Evolutionary conservation across 2,329 filamentous ascomycete species (phyloP), one percentile per base, ranked within the genome.

Genomic region (Furcasterigmium furcatum): DNA sequence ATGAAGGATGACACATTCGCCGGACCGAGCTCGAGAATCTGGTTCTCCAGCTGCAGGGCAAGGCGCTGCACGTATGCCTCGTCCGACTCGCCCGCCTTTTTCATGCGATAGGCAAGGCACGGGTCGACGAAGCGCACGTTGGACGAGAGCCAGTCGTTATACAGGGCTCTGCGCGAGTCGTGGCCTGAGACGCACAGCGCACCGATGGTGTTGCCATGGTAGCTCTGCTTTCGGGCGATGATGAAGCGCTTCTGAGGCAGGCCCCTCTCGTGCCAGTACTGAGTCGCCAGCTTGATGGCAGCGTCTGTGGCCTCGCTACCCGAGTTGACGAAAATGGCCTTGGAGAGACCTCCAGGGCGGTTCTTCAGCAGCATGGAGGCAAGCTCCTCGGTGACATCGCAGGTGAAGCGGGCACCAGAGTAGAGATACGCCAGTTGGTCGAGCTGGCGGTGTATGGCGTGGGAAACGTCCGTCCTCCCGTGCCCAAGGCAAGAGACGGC

Each of bases 201-300:
- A 0, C 71, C 73, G 8, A 75, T 58, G 0, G 73, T 76, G 47
- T 72, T 76, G 6, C 74, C 72, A 52, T 77, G 74, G 47, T 76
- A 77, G 18, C 60, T 65, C 49, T 74, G 69, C 40, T 63, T 59
- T 4, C 73, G 56, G 0, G 66, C 60, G 21, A 78, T 68, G 50
- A 73, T 66, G 34, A 66, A 61, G 4, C 57, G 53, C 8, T 71
- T 58, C 42, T 67, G 46, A 3, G 60, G 54, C 41, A 68, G 52
- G 21, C 60, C 59, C 3, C 55, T 55, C 38, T 75, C 72, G 16
- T 66, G 55, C 52, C 63, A 72, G 51, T 74, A 77, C 52, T 77
- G 73, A 9, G 67, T 56, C 0, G 71, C 70, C 9, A 75, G n/a
- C n/a, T n/a, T n/a, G 54, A 77, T 52, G 0, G 68, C 68, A 0